A percentile compares a stretch with the other conserved stretches of the same genome.
Conservation (phyloP, 495 filamentous ascomycete genomes). For the Daldinia vernicosa region DNA sequence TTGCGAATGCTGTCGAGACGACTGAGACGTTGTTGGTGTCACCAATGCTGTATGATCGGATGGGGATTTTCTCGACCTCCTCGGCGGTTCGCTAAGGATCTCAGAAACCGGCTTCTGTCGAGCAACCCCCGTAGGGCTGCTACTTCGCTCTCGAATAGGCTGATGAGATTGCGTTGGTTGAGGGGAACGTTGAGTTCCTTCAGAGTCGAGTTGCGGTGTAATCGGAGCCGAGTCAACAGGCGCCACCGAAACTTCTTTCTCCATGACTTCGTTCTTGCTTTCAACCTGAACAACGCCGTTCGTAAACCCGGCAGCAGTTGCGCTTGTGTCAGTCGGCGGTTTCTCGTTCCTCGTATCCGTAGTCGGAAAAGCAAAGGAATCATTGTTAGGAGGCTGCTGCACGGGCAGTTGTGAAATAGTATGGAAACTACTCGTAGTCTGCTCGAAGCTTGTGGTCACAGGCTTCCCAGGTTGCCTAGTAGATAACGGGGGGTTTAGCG, state of each 20-base stretch:
- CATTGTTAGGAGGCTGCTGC: slow-evolving; percentile 18
- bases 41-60: slow-evolving; percentile 46
- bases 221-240: slow-evolving; percentile 13
- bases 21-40: slow-evolving; percentile 53
- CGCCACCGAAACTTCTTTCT: slow-evolving; percentile 26
- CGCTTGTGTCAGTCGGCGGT: slow-evolving; percentile 9
- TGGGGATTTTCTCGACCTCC: slow-evolving; percentile 48
- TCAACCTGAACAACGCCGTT: slow-evolving; percentile 3
- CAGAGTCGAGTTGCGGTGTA: slow-evolving; percentile 7
- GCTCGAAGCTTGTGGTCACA: not conserved
- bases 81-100: slow-evolving; percentile 71
- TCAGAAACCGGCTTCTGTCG: slow-evolving; percentile 78
- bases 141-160: slow-evolving; percentile 52
- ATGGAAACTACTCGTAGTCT: not conserved
- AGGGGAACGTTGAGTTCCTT: slow-evolving; percentile 34
- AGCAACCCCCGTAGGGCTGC: slow-evolving; percentile 73
- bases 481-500: slow-evolving; percentile 2
- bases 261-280: slow-evolving; percentile 8
- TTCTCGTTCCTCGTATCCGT: slow-evolving; percentile 15
- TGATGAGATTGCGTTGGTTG: slow-evolving; percentile 31
- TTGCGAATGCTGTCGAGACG: slow-evolving; percentile 44
- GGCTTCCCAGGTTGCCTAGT: slow-evolving; percentile 1
- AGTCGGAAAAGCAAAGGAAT: slow-evolving; percentile 6
- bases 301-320: not conserved
- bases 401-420: not conserved